These are phyloP conservation scores for Crucibulum laeve DNA, from an alignment of 768 basidiomycete species.

Conservation along the genomic window DNA sequence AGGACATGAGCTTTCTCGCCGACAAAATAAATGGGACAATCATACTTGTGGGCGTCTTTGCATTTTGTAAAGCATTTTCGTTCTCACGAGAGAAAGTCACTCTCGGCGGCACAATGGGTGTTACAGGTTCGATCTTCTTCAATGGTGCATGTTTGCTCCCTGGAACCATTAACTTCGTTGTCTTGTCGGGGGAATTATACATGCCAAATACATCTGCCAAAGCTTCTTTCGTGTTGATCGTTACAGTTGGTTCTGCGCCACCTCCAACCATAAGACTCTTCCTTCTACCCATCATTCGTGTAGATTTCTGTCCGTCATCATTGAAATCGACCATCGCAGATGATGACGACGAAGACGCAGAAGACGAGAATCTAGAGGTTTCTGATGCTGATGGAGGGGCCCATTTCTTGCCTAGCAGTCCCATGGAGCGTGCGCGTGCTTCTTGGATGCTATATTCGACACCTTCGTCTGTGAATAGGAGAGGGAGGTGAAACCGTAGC, in stretches of 20 bases:
- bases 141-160: conserved; percentile 75
- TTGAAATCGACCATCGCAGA: conserved; percentile 53
- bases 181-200: conserved; percentile 90
- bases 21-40: conserved; percentile 12
- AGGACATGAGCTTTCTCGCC: conserved; percentile 1
- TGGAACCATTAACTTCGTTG: conserved; percentile 44
- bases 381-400: conserved; percentile 53
- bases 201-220: conserved; percentile 92
- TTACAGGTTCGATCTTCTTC: conserved; percentile 60
- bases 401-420: conserved; percentile 84
- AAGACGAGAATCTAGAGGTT: conserved; percentile 23
- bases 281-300: conserved; percentile 33
- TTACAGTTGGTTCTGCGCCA: conserved; percentile 77
- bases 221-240: conserved; percentile 96
- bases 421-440: conserved; percentile 76
- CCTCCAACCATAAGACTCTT: conserved; percentile 38
- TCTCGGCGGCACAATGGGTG: conserved; percentile 32
- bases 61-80: conserved; percentile 35
- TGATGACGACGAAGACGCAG: conserved; percentile 29
- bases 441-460: conserved; percentile 85
- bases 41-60: conserved; percentile 35
- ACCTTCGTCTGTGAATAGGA: conserved; percentile 72
- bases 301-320: conserved; percentile 49
- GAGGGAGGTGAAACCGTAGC: conserved; percentile 58
- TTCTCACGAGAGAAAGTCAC: conserved; percentile 27